phyloP scores from a whole-genome alignment of 495 filamentous ascomycete species.

The Penicillium longicatenatum region DNA sequence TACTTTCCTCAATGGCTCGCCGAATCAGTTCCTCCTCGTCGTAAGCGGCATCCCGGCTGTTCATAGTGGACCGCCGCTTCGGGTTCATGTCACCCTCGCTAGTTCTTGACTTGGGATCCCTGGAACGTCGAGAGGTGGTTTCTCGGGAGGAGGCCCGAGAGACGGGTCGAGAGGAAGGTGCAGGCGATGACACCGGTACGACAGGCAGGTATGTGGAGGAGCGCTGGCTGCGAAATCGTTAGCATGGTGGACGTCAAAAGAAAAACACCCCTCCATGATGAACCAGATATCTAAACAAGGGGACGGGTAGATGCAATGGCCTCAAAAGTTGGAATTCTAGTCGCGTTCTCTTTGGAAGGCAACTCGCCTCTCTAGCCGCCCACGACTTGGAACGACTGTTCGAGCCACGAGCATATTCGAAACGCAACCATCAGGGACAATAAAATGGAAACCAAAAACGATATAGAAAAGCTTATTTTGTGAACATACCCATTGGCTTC shows the following conservation, averaged over 20 bases:
- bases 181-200: constrained; percentile 45
- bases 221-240: constrained; percentile 49
- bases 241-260: constrained; percentile 20
- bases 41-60: constrained; percentile 92
- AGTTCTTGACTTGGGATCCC: constrained; percentile 49
- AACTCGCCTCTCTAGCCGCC: constrained; percentile 8
- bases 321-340: background rate
- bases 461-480: constrained; percentile 11
- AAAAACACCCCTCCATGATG: background rate
- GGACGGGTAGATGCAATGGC: background rate
- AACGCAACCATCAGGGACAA: constrained; percentile 11
- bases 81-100: constrained; percentile 49
- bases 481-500: constrained; percentile 84
- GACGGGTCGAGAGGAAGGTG: constrained; percentile 46
- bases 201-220: constrained; percentile 73
- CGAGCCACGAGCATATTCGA: constrained; percentile 3
- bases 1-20: constrained; percentile 93
- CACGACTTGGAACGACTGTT: constrained; percentile 1
- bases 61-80: constrained; percentile 95
- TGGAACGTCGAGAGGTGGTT: constrained; percentile 44
- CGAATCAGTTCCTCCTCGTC: constrained; percentile 91
- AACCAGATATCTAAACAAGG: background rate
- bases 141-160: constrained; percentile 49
- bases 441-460: constrained; percentile 12
- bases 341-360: background rate